These are phyloP conservation scores for Mortierella sp. DNA, from an alignment of 371 early-diverging fungal species.

Conservation along the genomic window DNA sequence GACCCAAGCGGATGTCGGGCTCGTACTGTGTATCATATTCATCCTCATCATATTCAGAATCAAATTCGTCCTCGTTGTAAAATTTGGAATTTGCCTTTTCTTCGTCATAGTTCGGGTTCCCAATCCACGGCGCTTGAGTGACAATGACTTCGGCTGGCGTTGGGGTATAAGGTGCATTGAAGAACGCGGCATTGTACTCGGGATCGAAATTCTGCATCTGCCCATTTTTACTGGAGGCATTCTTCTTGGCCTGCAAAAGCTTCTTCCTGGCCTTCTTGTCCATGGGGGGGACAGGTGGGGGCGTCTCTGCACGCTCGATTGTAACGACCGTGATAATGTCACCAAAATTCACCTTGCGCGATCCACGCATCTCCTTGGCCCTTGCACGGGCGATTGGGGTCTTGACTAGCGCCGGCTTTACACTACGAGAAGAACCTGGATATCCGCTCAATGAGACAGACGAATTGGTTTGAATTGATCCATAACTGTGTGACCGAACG, in stretches of 20 bases:
- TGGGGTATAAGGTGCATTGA: constrained; percentile 35
- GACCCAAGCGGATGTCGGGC: constrained; percentile 40
- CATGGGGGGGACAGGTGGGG: constrained; percentile 30
- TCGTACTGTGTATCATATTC: constrained; percentile 24
- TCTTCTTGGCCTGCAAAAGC: constrained; percentile 33
- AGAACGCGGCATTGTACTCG: constrained; percentile 40
- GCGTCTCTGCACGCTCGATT: constrained; percentile 33
- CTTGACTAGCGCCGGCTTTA: constrained; percentile 35
- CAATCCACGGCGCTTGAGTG: constrained; percentile 46
- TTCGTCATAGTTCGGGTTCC: constrained; percentile 49
- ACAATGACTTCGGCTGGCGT: constrained; percentile 41
- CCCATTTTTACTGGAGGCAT: constrained; percentile 14
- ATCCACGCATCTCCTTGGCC: constrained; percentile 26
- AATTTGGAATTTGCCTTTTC: constrained; percentile 39
- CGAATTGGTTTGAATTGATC: constrained; percentile 14
- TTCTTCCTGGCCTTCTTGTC: constrained; percentile 52
- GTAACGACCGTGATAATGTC: constrained; percentile 49
- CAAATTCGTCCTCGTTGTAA: constrained; percentile 33
- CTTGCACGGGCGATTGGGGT: constrained; percentile 46
- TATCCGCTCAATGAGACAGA: constrained; percentile 7
- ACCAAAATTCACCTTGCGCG: constrained; percentile 44
- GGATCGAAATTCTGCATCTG: constrained; percentile 35
- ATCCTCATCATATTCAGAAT: constrained; percentile 34
- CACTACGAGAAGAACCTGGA: constrained; percentile 13
- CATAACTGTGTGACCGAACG: constrained; percentile 23